Percentiles rank a stretch among this genome's conserved stretches.
Evolutionary conservation across 441 rosid genomes (phyloP).

Genomic region (Euphorbia celastroides): DNA sequence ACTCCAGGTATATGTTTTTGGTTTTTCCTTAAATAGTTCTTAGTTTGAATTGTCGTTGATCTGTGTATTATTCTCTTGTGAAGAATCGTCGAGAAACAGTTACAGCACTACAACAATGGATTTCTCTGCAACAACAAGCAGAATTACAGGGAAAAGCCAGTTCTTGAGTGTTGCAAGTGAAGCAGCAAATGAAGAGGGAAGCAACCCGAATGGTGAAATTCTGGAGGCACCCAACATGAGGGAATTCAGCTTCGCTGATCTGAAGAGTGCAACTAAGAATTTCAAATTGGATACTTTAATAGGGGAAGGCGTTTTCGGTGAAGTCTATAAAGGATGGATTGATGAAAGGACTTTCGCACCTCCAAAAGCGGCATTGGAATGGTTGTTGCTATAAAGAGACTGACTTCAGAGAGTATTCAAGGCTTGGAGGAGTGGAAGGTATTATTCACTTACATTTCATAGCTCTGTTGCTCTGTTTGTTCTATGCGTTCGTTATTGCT

Average conservation of each 20-base stretch:
- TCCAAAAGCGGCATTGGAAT: slow-evolving; percentile 50
- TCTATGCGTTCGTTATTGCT: too few species aligned
- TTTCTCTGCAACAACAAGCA: slow-evolving; percentile 30
- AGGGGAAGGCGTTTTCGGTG: slow-evolving; percentile 92
- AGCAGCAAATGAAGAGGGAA: slow-evolving; percentile 17
- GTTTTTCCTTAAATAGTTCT: background rate
- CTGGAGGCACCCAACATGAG: slow-evolving; percentile 30
- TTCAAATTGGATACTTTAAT: slow-evolving; percentile 43
- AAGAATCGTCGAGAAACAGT: too few species aligned
- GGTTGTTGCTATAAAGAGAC: slow-evolving; percentile 74
- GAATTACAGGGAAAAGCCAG: slow-evolving; percentile 37
- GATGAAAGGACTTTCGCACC: slow-evolving; percentile 49
- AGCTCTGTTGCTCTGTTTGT: too few species aligned
- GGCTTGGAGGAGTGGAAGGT: background rate
- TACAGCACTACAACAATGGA: slow-evolving; percentile 26
- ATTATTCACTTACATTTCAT: too few species aligned
- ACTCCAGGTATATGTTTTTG: slow-evolving; percentile 25
- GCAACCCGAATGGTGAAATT: slow-evolving; percentile 32
- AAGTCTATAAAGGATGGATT: slow-evolving; percentile 85
- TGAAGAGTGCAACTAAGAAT: background rate
- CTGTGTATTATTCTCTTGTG: background rate
- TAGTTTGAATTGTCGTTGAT: background rate
- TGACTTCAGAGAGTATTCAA: slow-evolving; percentile 56
- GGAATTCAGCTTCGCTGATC: slow-evolving; percentile 23
- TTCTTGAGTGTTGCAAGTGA: slow-evolving; percentile 45